Conservation (phyloP, 2,329 filamentous ascomycete genomes). For the Phialophora expanda region DNA sequence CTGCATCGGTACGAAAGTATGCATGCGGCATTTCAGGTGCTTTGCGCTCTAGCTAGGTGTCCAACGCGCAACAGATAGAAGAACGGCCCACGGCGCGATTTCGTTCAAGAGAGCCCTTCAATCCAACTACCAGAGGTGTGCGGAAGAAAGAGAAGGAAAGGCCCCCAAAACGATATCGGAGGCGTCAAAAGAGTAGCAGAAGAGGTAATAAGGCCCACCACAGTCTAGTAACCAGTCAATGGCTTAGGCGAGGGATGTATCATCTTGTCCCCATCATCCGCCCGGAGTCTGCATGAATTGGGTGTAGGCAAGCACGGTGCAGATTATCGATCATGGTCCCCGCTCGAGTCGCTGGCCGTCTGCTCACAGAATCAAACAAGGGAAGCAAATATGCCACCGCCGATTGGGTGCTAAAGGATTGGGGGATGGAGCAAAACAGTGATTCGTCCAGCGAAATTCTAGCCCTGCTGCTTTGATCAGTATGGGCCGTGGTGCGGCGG, state of each 20-base stretch:
- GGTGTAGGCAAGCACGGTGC: background rate
- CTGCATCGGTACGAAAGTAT: background rate
- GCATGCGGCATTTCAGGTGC: background rate
- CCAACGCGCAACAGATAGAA: background rate
- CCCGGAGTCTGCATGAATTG: background rate
- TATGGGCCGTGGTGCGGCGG: background rate
- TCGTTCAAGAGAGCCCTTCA: background rate
- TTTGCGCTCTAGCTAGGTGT: background rate
- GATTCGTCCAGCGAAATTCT: background rate
- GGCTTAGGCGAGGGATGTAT: slow-evolving; percentile 7
- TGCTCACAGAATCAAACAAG: background rate
- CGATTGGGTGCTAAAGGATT: background rate
- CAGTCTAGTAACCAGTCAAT: background rate
- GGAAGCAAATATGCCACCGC: background rate
- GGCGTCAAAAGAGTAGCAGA: background rate
- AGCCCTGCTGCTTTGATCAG: background rate
- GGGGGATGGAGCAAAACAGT: background rate
- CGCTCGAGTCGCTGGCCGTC: background rate
- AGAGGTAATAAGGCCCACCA: slow-evolving; percentile 2
- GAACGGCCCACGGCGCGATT: too few species aligned
- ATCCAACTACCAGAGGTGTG: background rate
- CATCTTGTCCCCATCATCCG: background rate
- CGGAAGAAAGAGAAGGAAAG: background rate
- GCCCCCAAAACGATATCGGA: slow-evolving; percentile 7
- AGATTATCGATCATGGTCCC: slow-evolving; percentile 9